Conservation (phyloP, 345 rosid genomes). For the Syzygium grande region DNA sequence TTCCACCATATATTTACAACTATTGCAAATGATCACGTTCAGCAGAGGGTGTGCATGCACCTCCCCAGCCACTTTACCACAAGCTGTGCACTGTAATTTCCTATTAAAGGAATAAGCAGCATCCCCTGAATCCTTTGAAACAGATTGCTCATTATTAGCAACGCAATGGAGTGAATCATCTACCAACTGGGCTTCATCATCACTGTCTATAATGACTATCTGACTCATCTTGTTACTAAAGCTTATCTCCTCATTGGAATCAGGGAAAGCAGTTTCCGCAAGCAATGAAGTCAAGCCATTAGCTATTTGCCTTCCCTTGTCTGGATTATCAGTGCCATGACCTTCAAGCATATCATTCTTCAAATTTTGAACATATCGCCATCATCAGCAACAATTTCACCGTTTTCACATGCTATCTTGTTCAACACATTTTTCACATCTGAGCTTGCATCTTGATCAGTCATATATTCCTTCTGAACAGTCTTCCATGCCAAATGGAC, state of each 20-base stretch:
- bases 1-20: slow-evolving; percentile 67
- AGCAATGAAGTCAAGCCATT: neutral
- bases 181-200: slow-evolving; percentile 31
- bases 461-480: neutral
- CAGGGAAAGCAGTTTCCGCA: slow-evolving; percentile 21
- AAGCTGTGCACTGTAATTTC: slow-evolving; percentile 70
- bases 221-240: slow-evolving; percentile 34
- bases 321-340: slow-evolving; percentile 4
- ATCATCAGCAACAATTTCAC: neutral
- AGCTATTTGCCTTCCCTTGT: neutral
- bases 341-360: slow-evolving; percentile 14
- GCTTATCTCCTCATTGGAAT: slow-evolving; percentile 19
- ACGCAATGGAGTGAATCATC: slow-evolving; percentile 13
- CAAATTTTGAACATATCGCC: neutral
- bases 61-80: slow-evolving; percentile 49
- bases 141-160: slow-evolving; percentile 16
- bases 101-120: slow-evolving; percentile 15
- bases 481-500: neutral
- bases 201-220: slow-evolving; percentile 23
- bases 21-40: slow-evolving; percentile 78
- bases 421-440: neutral
- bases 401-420: neutral
- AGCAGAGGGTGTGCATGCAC: slow-evolving; percentile 77
- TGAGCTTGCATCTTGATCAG: slow-evolving; percentile 5
- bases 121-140: slow-evolving; percentile 8